Evolutionary conservation across 164 flowering plant species (phyloP).

Genomic region (Tetrastigma voinierianum): DNA sequence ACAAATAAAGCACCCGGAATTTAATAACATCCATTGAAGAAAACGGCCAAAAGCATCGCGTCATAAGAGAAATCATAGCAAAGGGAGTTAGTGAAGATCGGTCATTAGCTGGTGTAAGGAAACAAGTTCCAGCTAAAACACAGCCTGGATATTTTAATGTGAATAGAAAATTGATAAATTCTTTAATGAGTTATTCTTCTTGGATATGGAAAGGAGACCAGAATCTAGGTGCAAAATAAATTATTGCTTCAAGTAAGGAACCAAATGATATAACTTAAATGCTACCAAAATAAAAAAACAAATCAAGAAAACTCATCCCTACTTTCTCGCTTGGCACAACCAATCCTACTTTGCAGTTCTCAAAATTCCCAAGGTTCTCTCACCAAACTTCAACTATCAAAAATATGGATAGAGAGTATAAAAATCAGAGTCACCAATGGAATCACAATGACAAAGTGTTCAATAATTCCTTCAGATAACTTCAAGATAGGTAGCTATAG

Average conservation of each 20-base stretch:
- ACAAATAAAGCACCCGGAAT: background rate
- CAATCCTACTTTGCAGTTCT: too few species aligned
- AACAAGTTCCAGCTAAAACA: constrained; percentile 27
- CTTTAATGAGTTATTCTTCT: constrained; percentile 2
- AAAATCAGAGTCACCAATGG: too few species aligned
- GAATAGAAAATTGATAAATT: constrained; percentile 8
- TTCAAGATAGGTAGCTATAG: too few species aligned
- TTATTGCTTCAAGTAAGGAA: constrained; percentile 1
- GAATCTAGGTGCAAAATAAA: background rate
- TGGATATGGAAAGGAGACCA: constrained; percentile 8
- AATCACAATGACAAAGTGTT: too few species aligned
- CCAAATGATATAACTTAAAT: background rate
- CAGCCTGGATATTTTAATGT: constrained; percentile 15
- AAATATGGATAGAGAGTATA: too few species aligned
- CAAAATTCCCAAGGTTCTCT: too few species aligned
- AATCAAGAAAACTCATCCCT: too few species aligned
- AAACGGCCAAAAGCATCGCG: constrained; percentile 9
- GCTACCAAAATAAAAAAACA: background rate
- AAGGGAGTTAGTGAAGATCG: background rate
- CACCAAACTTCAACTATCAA: too few species aligned
- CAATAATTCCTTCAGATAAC: too few species aligned
- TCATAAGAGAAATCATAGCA: background rate
- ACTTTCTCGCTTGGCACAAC: too few species aligned
- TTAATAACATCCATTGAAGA: background rate
- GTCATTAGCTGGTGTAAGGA: constrained; percentile 12